These are phyloP conservation scores for Trametes cinnabarina DNA, from an alignment of 768 basidiomycete genomes.

Conservation along the genomic window DNA sequence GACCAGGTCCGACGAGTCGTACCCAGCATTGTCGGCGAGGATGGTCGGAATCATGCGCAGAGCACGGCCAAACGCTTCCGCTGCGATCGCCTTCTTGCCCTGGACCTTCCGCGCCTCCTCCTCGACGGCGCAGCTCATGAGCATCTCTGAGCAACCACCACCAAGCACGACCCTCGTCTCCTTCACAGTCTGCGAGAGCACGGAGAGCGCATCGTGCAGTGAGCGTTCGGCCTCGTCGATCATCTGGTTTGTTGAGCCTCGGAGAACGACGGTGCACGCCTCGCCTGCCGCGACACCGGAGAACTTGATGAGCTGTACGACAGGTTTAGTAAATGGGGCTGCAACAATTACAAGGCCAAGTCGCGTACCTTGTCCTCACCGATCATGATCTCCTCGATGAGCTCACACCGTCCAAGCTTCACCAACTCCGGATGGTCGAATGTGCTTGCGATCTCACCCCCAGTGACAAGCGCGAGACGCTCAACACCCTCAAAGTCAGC, in stretches of 20 bases:
- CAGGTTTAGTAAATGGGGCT: slow-evolving; percentile 1
- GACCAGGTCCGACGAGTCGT: slow-evolving; percentile 95
- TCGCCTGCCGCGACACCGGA: slow-evolving; percentile 97
- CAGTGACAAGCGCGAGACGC: slow-evolving; percentile 90
- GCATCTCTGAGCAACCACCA: slow-evolving; percentile 97
- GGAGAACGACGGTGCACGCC: slow-evolving; percentile 96
- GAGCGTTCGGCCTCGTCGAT: slow-evolving; percentile 98
- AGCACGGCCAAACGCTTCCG: slow-evolving; percentile 87
- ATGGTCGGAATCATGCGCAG: slow-evolving; percentile 95
- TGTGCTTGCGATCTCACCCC: slow-evolving; percentile 95
- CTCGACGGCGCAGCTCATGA: slow-evolving; percentile 94
- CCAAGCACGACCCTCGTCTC: slow-evolving; percentile 94
- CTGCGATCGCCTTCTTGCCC: slow-evolving; percentile 95
- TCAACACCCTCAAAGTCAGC: slow-evolving; percentile 99
- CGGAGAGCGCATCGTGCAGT: slow-evolving; percentile 94
- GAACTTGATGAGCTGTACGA: slow-evolving; percentile 94
- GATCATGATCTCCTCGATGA: slow-evolving; percentile 99
- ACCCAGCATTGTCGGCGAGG: slow-evolving; percentile 96
- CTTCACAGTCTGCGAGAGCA: slow-evolving; percentile 95
- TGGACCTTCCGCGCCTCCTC: slow-evolving; percentile 79
- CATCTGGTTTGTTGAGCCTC: slow-evolving; percentile 98
- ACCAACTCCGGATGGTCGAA: slow-evolving; percentile 92
- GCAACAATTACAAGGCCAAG: neutral
- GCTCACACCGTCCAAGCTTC: slow-evolving; percentile 87
- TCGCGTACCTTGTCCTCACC: slow-evolving; percentile 91